phyloP scores from a whole-genome alignment of 306 rosid genomes.

The Ammopiptanthus mongolicus region DNA sequence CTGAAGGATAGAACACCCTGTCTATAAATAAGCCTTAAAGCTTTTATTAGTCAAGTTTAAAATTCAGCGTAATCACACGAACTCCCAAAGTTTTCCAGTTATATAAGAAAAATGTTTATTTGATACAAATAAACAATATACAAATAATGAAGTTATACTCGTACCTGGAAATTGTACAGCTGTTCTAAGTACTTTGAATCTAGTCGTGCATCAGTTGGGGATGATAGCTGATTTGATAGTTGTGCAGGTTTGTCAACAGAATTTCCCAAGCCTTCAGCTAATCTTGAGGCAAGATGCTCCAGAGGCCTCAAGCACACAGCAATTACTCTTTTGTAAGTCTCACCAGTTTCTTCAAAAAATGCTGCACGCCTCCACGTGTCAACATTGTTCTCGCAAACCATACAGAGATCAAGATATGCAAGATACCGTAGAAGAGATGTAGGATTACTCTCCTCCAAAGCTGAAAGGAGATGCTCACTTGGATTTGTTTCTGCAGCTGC shows the following conservation, averaged over 20 bases:
- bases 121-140: background rate
- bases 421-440: conserved; percentile 83
- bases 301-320: conserved; percentile 78
- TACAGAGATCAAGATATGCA: conserved; percentile 90
- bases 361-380: conserved; percentile 95
- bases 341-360: conserved; percentile 91
- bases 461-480: conserved; percentile 82
- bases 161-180: conserved; percentile 75
- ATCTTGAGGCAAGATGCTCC: conserved; percentile 63
- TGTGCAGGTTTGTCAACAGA: conserved; percentile 47
- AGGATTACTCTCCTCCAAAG: conserved; percentile 80
- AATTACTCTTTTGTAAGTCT: conserved; percentile 80
- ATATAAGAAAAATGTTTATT: background rate
- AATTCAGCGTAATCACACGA: background rate
- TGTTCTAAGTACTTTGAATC: conserved; percentile 52
- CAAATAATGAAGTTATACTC: background rate
- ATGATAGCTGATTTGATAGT: conserved; percentile 59
- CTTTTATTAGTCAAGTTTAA: background rate
- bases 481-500: conserved; percentile 99
- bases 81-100: background rate
- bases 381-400: conserved; percentile 94
- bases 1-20: background rate
- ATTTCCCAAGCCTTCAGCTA: conserved; percentile 62
- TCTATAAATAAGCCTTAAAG: background rate
- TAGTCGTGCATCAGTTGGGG: conserved; percentile 53